Evolutionary conservation across 2,329 filamentous ascomycete genomes (phyloP).

Genomic region (Pseudogymnoascus sp.): DNA sequence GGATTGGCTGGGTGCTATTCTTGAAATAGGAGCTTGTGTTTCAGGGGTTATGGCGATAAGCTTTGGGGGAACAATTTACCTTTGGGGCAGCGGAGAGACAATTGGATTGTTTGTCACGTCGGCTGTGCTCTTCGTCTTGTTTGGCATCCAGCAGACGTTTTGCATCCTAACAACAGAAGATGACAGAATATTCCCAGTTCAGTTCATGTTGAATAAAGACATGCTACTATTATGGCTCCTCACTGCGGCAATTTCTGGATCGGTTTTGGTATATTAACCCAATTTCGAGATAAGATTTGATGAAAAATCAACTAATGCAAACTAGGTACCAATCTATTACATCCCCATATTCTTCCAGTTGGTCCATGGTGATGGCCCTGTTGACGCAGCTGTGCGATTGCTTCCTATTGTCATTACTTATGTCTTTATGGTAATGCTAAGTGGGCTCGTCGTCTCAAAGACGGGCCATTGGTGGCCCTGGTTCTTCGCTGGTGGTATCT

Average conservation of each 20-base stretch:
- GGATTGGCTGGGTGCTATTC: conserved; percentile 32
- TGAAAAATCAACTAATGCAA: conserved; percentile 16
- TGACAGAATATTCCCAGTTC: not conserved
- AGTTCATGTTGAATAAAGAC: not conserved
- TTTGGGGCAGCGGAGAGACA: no score
- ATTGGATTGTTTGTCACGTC: no score
- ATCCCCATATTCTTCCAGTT: conserved; percentile 40
- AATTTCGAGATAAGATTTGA: no score
- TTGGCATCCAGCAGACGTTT: conserved; percentile 10
- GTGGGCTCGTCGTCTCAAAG: no score
- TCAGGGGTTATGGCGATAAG: no score
- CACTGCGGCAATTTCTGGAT: conserved; percentile 38
- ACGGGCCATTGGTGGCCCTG: no score
- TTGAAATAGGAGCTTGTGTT: not conserved
- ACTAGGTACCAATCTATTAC: conserved; percentile 36
- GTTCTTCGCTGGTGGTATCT: no score
- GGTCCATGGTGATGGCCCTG: conserved; percentile 37
- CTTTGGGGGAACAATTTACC: no score
- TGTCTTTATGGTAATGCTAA: conserved; percentile 12
- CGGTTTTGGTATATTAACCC: no score
- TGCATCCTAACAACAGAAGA: not conserved
- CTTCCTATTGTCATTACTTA: conserved; percentile 23
- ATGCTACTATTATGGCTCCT: conserved; percentile 23
- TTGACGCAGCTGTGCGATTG: conserved; percentile 30
- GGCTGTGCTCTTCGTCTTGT: no score